A percentile compares a stretch with the other conserved stretches of the same genome.
These are phyloP conservation scores for Phaseolus lunatus DNA, from an alignment of 306 rosid genomes.

Conservation along the genomic window DNA sequence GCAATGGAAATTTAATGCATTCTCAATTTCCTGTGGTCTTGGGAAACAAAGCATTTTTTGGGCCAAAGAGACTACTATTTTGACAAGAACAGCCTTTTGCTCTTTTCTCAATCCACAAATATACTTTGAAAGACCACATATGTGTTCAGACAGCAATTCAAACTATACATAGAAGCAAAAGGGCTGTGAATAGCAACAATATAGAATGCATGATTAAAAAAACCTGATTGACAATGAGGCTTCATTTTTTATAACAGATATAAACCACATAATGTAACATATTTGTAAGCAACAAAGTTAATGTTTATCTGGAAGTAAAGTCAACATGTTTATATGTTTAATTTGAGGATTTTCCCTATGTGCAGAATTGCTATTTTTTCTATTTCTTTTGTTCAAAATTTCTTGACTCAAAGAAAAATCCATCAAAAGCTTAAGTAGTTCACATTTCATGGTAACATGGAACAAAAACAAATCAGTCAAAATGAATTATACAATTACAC, in stretches of 20 bases:
- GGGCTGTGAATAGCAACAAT: slow-evolving; percentile 2
- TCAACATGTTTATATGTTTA: background rate
- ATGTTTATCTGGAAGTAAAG: background rate
- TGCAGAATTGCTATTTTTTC: background rate
- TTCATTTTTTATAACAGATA: background rate
- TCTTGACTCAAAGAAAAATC: slow-evolving; percentile 21
- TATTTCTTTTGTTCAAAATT: background rate
- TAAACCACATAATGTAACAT: background rate
- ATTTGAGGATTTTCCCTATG: slow-evolving; percentile 20
- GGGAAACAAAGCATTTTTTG: background rate
- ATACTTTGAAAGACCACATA: background rate
- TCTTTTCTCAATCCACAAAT: background rate
- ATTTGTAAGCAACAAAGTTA: background rate
- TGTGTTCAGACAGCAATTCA: slow-evolving; percentile 7
- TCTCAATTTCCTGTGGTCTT: slow-evolving; percentile 1
- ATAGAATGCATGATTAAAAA: background rate
- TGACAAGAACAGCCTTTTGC: background rate
- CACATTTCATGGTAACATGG: background rate
- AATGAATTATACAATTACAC: background rate
- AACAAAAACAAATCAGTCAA: slow-evolving; percentile 6
- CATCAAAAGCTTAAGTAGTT: slow-evolving; percentile 4
- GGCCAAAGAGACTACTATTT: background rate
- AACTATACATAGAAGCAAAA: slow-evolving; percentile 4
- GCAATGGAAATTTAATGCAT: slow-evolving; percentile 2
- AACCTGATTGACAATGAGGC: background rate